phyloP scores from a whole-genome alignment of 1,284 basidiomycete genomes.

The Leccinum fallax region DNA sequence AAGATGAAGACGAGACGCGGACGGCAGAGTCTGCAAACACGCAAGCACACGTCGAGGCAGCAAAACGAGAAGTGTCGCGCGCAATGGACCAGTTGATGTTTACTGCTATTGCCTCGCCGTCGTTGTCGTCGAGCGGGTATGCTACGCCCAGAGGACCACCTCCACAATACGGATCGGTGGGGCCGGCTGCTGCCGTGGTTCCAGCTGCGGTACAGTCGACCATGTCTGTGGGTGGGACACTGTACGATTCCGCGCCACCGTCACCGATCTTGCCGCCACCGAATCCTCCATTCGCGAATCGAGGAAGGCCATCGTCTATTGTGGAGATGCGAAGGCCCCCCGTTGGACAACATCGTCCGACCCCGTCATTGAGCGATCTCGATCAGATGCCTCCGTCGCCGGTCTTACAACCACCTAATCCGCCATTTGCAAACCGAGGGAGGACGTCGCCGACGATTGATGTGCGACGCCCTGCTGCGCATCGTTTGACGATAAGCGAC shows the following conservation, averaged over 20 bases:
- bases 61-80: slow-evolving; percentile 63
- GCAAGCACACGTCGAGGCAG: slow-evolving; percentile 57
- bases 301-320: slow-evolving; percentile 3
- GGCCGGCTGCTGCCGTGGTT: background rate
- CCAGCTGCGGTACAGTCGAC: background rate
- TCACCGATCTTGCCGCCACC: slow-evolving; percentile 36
- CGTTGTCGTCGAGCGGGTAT: slow-evolving; percentile 16
- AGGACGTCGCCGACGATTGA: slow-evolving; percentile 12
- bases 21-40: slow-evolving; percentile 37
- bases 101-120: slow-evolving; percentile 37
- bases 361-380: background rate
- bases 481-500: slow-evolving; percentile 9
- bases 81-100: slow-evolving; percentile 62
- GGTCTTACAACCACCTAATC: slow-evolving; percentile 28
- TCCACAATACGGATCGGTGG: background rate
- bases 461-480: slow-evolving; percentile 1
- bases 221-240: background rate
- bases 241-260: slow-evolving; percentile 21
- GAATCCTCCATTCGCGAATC: slow-evolving; percentile 31
- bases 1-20: slow-evolving; percentile 7
- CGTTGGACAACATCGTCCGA: slow-evolving; percentile 1
- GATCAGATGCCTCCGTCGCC: slow-evolving; percentile 27
- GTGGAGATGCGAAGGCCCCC: slow-evolving; percentile 12
- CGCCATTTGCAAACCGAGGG: slow-evolving; percentile 31
- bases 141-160: slow-evolving; percentile 24